Conservation (phyloP, 2,329 filamentous ascomycete species). For the Rachicladosporium sp. region DNA sequence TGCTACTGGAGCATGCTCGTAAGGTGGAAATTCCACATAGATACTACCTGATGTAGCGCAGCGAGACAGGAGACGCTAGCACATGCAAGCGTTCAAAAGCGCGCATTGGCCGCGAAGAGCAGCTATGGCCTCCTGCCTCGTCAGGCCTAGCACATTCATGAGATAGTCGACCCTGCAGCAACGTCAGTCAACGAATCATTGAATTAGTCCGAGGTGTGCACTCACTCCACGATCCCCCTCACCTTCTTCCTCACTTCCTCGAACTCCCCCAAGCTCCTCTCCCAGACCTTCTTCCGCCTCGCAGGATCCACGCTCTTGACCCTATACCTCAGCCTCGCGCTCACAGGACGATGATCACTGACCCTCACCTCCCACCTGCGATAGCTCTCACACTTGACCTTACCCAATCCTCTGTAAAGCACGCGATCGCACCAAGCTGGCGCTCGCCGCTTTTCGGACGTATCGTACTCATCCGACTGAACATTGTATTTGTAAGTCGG, state of each 20-base stretch:
- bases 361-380: conserved; percentile 76
- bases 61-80: too few species aligned
- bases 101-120: conserved; percentile 2
- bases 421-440: conserved; percentile 96
- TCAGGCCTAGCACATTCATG: conserved; percentile 48
- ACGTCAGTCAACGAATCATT: conserved; percentile 4
- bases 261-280: conserved; percentile 44
- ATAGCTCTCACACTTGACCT: conserved; percentile 82
- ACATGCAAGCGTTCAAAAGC: too few species aligned
- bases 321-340: conserved; percentile 66
- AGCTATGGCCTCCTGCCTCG: conserved; percentile 38
- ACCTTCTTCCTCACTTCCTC: conserved; percentile 58
- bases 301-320: conserved; percentile 67
- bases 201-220: conserved; percentile 12
- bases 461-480: conserved; percentile 85
- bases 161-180: conserved; percentile 50
- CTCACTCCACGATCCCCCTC: conserved; percentile 66
- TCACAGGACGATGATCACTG: conserved; percentile 89
- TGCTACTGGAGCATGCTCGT: too few species aligned
- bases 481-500: conserved; percentile 99
- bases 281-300: conserved; percentile 40
- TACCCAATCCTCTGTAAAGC: conserved; percentile 69
- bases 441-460: conserved; percentile 74
- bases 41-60: too few species aligned
- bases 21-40: too few species aligned